Conservation (phyloP, 2,329 filamentous ascomycete species). For the Lasiodiplodia theobromae region DNA sequence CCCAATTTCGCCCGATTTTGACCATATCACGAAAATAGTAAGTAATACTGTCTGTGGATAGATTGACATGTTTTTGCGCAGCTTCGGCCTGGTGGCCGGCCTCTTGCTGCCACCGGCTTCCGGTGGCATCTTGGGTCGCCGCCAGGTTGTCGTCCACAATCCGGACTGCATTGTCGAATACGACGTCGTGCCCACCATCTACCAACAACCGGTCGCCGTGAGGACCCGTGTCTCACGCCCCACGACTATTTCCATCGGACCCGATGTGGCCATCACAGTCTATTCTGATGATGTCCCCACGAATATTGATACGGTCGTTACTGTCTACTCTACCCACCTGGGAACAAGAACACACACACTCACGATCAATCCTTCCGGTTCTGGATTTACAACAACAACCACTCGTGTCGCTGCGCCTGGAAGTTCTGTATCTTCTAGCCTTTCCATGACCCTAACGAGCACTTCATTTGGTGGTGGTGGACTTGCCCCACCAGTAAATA, state of each 20-base stretch:
- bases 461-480: neutral
- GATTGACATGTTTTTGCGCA: conserved; percentile 26
- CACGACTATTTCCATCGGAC: neutral
- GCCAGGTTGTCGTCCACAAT: neutral
- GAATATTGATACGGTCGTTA: conserved; percentile 8
- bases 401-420: neutral
- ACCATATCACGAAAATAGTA: conserved; percentile 3
- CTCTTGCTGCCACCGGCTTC: conserved; percentile 13
- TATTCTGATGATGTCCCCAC: neutral
- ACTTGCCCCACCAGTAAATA: no score
- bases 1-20: neutral
- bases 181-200: conserved; percentile 2
- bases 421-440: neutral
- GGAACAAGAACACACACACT: neutral
- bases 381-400: conserved; percentile 1
- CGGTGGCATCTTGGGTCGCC: conserved; percentile 13
- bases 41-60: conserved; percentile 2
- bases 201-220: conserved; percentile 10
- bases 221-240: neutral
- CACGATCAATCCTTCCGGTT: neutral
- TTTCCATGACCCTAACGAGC: conserved; percentile 1
- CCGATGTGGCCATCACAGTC: neutral
- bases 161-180: conserved; percentile 25
- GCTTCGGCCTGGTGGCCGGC: conserved; percentile 22
- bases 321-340: neutral